Evolutionary conservation across 257 asterid species (phyloP), one percentile per base, ranked within the genome.

Genomic region (Verbascum thapsus): DNA sequence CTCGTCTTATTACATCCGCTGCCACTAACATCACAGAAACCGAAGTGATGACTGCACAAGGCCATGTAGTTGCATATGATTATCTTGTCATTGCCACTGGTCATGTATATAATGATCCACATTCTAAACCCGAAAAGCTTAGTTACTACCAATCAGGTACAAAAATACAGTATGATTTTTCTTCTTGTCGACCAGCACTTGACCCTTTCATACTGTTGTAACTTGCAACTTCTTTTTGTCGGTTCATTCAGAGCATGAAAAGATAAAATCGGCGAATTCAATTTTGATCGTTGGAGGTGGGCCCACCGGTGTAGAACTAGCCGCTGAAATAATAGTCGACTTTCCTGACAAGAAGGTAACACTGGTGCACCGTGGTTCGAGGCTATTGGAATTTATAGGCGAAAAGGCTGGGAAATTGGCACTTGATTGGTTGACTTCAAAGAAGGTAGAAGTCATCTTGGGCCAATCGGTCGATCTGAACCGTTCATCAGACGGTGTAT

Each of bases 81-180:
- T 94, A 85, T 78, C 95, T 90, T 53, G 90, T 90, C 63, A 61
- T 94, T 52, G 96, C 99, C 61, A 87, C 96, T 10, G 99, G 99
- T 19, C 99, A 87, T 63, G 58, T 44, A 8, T 80, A 63, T 35
- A n/a, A 66, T 3, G 76, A 80, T 20, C 72, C 74, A 61, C 52
- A 10, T 38, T 70, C 90, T 3, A 84, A 63, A 74, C 3, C 55
- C 1, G 96, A 82, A 75, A 85, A 73, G 83, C 76, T 90, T 63
- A 63, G 42, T 30, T 26, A 66, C 72, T 94, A 80, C 74, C 76
- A 80, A 78, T 76, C 79, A 67, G 98, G 97, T 92, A 63, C 55
- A 32, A 23, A 43, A 42, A 12, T 11, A 35, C 26, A 22, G 53
- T 38, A n/a, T n/a, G n/a, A n/a, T n/a, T n/a, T n/a, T 41, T 54